phyloP scores from a whole-genome alignment of 768 basidiomycete genomes.

The Sistotremastrum suecicum region DNA sequence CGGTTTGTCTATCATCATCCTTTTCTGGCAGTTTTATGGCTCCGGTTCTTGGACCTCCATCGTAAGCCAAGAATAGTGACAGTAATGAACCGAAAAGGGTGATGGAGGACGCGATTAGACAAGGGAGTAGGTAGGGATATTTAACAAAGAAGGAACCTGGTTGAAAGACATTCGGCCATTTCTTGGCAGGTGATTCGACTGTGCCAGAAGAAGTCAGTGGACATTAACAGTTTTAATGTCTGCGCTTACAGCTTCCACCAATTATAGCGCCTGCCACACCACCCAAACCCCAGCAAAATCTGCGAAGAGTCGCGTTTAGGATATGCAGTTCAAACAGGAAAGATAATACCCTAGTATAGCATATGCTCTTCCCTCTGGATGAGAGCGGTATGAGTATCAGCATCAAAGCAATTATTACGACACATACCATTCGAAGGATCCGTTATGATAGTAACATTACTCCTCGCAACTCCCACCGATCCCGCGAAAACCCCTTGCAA shows the following conservation, averaged over 20 bases:
- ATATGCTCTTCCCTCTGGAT: constrained; percentile 73
- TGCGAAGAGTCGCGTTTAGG: constrained; percentile 15
- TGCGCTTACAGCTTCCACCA: constrained; percentile 60
- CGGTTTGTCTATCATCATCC: constrained; percentile 23
- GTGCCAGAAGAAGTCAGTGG: constrained; percentile 6
- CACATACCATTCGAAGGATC: constrained; percentile 54
- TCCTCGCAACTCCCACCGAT: constrained; percentile 88
- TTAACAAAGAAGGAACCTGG: constrained; percentile 49
- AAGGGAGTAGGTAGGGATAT: constrained; percentile 89
- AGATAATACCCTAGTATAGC: constrained; percentile 64
- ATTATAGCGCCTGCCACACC: constrained; percentile 85
- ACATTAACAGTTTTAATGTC: too few species aligned
- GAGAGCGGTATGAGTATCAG: too few species aligned
- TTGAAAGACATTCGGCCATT: constrained; percentile 71
- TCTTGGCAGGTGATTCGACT: constrained; percentile 77
- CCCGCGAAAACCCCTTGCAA: constrained; percentile 89
- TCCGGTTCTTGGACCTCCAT: constrained; percentile 82
- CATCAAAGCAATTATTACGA: too few species aligned
- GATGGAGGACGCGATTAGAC: constrained; percentile 59
- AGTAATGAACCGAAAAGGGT: constrained; percentile 65
- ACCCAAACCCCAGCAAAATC: constrained; percentile 94
- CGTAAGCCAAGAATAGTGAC: constrained; percentile 76
- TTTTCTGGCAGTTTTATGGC: constrained; percentile 83
- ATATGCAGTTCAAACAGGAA: neutral
- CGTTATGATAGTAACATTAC: constrained; percentile 74